Evolutionary conservation across 805 yeast species (phyloP).

Genomic region (Metschnikowia dekortorum): DNA sequence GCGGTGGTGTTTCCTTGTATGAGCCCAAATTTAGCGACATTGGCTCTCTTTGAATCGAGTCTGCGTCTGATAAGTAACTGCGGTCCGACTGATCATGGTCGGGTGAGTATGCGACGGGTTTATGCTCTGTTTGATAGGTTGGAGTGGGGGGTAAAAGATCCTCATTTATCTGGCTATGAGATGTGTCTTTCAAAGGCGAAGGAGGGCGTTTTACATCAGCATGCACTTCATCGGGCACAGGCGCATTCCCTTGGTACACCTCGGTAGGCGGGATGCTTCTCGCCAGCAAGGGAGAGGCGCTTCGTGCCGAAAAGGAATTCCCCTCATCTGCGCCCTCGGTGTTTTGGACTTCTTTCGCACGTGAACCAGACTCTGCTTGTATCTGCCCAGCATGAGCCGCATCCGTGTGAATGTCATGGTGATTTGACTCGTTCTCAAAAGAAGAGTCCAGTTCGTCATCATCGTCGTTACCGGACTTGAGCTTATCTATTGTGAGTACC

Average conservation of each 20-base stretch:
- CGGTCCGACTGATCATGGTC: conserved; percentile 34
- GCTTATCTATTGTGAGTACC: conserved; percentile 34
- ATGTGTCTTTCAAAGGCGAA: background rate
- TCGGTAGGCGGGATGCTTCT: background rate
- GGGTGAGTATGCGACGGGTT: conserved; percentile 13
- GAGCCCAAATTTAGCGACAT: conserved; percentile 20
- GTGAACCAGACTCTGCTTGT: background rate
- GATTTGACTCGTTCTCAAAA: background rate
- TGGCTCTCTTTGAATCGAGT: conserved; percentile 39
- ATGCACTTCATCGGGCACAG: background rate
- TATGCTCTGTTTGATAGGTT: conserved; percentile 14
- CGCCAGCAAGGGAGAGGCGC: background rate
- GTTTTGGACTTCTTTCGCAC: background rate
- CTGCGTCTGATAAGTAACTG: conserved; percentile 37
- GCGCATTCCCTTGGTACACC: background rate
- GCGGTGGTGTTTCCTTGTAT: background rate
- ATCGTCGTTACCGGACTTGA: background rate
- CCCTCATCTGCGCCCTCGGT: background rate
- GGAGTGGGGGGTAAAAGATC: conserved; percentile 28
- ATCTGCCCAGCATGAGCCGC: background rate
- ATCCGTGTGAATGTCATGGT: background rate
- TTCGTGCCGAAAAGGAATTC: too few relatives aligned
- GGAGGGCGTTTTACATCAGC: background rate
- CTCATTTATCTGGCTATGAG: background rate
- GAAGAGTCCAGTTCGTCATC: conserved; percentile 9